Conservation (phyloP, 768 basidiomycete genomes). For the Hygrophoropsis aurantiaca region DNA sequence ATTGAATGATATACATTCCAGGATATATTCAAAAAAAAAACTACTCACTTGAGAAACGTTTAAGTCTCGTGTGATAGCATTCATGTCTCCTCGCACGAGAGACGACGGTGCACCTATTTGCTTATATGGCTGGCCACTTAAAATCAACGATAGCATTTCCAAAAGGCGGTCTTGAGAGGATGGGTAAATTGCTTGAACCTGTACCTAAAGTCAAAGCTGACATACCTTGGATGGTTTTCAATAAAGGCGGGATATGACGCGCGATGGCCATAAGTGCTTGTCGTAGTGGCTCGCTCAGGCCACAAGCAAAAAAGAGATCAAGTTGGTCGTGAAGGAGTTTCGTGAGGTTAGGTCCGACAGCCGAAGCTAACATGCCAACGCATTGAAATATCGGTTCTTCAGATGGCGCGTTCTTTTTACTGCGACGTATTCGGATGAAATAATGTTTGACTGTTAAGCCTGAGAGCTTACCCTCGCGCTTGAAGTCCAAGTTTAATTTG, state of each 20-base stretch:
- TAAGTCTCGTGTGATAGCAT: constrained; percentile 49
- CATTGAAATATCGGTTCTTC: constrained; percentile 98
- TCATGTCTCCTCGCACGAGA: constrained; percentile 52
- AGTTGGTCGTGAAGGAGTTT: constrained; percentile 95
- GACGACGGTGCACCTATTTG: constrained; percentile 82
- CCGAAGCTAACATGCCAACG: constrained; percentile 91
- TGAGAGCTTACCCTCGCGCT: constrained; percentile 66
- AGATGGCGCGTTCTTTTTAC: constrained; percentile 86
- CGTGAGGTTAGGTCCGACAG: constrained; percentile 94
- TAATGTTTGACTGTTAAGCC: background rate
- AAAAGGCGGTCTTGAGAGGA: constrained; percentile 73
- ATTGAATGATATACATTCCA: constrained; percentile 2
- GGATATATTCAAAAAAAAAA: background rate
- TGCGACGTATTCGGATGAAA: constrained; percentile 21
- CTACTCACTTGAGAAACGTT: constrained; percentile 45
- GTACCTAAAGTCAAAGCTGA: background rate
- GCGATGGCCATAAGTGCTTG: constrained; percentile 85
- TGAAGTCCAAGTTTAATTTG: constrained; percentile 90
- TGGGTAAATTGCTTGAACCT: background rate
- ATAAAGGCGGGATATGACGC: constrained; percentile 81
- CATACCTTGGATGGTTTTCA: constrained; percentile 89
- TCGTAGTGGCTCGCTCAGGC: constrained; percentile 84
- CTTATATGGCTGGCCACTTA: constrained; percentile 84
- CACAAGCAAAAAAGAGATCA: constrained; percentile 94
- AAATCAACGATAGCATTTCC: constrained; percentile 76